Evolutionary conservation across 345 rosid species (phyloP), one percentile per base, ranked within the genome.

Genomic region (Lagerstroemia speciosa): DNA sequence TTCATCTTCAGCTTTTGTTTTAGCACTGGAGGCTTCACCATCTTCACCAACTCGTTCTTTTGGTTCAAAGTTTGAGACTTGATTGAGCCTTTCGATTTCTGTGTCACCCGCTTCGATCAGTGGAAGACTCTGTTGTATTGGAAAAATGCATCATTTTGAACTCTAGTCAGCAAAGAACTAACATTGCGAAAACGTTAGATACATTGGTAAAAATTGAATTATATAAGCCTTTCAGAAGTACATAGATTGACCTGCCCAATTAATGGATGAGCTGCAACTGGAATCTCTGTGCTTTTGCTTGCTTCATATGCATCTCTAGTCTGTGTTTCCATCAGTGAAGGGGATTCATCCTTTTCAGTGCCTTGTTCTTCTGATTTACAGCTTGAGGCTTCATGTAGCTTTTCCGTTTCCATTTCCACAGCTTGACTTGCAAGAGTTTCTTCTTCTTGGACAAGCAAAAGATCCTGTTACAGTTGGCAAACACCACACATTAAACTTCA

Each of bases 41-140:
- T 72, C 66, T 53, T 48, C 70, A 65, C 11, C 32, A 70, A 62
- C 61, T 20, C 48, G 31, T n/a, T 69, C 71, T 34, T 6, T 60
- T 36, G 77, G 66, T 66, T 74, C 74, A 33, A 57, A 16, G 3
- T 67, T 53, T 50, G 72, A 63, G 53, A 55, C 22, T 43, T 68
- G 27, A 41, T 41, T 41, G 9, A 41, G 46, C 46, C 14, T 41
- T 41, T 41, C 46, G 8, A 34, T 8, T 19, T 58, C 62, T 36
- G 45, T 24, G 37, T 74, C 62, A 30, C 43, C 62, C 1, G 8
- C 58, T 66, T 62, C 61, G 26, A 50, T 62, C 70, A 33, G 26
- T 52, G 62, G 41, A 52, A 19, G 53, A 37, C 53, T 46, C 70
- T 67, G 63, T 22, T 36, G 46, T 52, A 63, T 20, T 33, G 14